Conservation (phyloP, 176 grass and related monocot genomes). For the Oryza longistaminata region DNA sequence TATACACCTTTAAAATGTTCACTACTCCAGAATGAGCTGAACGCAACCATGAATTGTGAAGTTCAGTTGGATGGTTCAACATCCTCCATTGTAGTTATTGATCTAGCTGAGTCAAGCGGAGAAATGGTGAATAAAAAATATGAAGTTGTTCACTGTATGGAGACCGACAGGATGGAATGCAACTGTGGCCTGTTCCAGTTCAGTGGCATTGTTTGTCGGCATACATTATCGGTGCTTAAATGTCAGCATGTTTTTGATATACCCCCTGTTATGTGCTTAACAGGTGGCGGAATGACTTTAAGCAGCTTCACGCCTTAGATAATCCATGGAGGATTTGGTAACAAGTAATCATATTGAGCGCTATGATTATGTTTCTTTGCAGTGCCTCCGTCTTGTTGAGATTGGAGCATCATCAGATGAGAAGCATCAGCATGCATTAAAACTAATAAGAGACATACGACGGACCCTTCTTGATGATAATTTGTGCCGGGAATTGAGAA, state of each 20-base stretch:
- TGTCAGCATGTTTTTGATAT: constrained; percentile 67
- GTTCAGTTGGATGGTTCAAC: constrained; percentile 54
- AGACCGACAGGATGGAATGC: constrained; percentile 56
- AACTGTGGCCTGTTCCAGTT: constrained; percentile 67
- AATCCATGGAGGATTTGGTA: constrained; percentile 48
- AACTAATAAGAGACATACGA: constrained; percentile 53
- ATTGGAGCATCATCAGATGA: constrained; percentile 61
- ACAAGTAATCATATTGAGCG: constrained; percentile 55
- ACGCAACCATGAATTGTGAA: constrained; percentile 53
- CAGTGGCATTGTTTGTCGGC: constrained; percentile 67
- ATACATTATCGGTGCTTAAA: constrained; percentile 66
- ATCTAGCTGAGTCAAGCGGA: constrained; percentile 46
- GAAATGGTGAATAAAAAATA: constrained; percentile 58
- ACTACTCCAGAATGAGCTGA: constrained; percentile 66
- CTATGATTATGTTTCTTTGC: constrained; percentile 65
- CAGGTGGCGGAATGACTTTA: constrained; percentile 68
- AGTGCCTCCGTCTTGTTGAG: constrained; percentile 75
- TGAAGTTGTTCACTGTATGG: constrained; percentile 61
- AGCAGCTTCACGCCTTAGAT: constrained; percentile 49
- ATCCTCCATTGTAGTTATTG: constrained; percentile 60
- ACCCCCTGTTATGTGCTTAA: constrained; percentile 58
- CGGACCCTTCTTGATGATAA: constrained; percentile 72
- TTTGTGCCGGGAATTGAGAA: constrained; percentile 59
- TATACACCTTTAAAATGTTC: constrained; percentile 73
- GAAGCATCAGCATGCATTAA: constrained; percentile 61